Evolutionary conservation across 2,329 filamentous ascomycete genomes (phyloP), one percentile per base, ranked within the genome.

Genomic region (Teratosphaeria epicoccoides): DNA sequence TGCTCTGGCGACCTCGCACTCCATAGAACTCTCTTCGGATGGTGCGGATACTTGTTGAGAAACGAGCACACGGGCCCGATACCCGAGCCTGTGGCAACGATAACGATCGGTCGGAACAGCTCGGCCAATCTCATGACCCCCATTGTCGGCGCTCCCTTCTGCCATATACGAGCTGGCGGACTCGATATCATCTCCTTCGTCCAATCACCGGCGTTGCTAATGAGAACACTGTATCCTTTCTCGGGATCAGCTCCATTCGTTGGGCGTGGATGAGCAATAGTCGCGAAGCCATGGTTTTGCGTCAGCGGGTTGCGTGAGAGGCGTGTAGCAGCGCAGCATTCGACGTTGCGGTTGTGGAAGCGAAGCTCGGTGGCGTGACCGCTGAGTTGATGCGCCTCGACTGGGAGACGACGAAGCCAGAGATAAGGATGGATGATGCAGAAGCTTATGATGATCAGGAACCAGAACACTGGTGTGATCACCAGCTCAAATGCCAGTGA

Each of bases 261-360:
- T 2, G 69, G 68, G 50, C 71, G 64, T 2, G 78, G 74, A 53
- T 80, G 76, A 1, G 84, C 81, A 54, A 89, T 85, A 1, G 83
- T 83, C 43, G 85, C 86, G 63, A 90, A 90, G 0, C 82, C 79
- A 69, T 90, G 86, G 76, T 84, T 87, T 67, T 90, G 85, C 7
- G 76, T 69, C 37, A 63, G 46, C 2, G 63, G 63, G n/a, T 57
- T 57, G 43, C 46, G 45, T 17, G 60, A 53, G 3, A 65, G 48
- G n/a, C 52, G 53, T 14, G 56, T 55, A 24, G 61, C 65, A 22
- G 57, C 52, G 53, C 63, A 66, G 23, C 55, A 79, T 76, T 52
- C 76, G 74, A 49, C 77, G 73, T 7, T 74, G 17, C 78, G 76
- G 68, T 85, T 82, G 62, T 76, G 72, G 61, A 89, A 85, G 63